phyloP scores from a whole-genome alignment of 2,329 filamentous ascomycete genomes.

The Phyllachora maydis region DNA sequence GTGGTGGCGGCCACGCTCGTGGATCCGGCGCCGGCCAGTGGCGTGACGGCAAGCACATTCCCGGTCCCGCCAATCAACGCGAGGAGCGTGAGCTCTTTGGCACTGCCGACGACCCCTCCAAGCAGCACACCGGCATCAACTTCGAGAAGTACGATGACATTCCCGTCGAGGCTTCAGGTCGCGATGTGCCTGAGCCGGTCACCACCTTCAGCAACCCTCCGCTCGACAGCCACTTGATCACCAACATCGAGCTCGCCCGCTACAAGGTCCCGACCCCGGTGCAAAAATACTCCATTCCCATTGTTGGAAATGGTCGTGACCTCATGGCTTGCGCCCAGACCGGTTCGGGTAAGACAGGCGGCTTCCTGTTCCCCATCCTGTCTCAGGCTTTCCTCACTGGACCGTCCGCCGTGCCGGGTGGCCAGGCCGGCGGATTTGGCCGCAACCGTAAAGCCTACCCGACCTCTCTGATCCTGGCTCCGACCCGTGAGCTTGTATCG shows the following conservation, averaged over 20 bases:
- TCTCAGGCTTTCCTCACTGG: slow-evolving; percentile 92
- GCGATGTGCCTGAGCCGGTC: slow-evolving; percentile 82
- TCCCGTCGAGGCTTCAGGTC: slow-evolving; percentile 88
- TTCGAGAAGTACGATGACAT: slow-evolving; percentile 99
- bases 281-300: slow-evolving; percentile 98
- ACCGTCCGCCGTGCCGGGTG: slow-evolving; percentile 47
- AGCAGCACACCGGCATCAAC: slow-evolving; percentile 98
- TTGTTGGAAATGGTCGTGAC: slow-evolving; percentile 94
- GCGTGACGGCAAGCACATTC: slow-evolving; percentile 90
- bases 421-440: slow-evolving; percentile 52
- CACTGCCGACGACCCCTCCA: slow-evolving; percentile 71
- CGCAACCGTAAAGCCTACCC: slow-evolving; percentile 97
- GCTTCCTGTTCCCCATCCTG: slow-evolving; percentile 96
- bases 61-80: slow-evolving; percentile 72
- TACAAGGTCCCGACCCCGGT: slow-evolving; percentile 95
- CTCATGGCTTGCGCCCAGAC: slow-evolving; percentile 99
- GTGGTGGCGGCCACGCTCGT: slow-evolving; percentile 34
- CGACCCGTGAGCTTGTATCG: slow-evolving; percentile 93
- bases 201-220: slow-evolving; percentile 84
- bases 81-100: slow-evolving; percentile 93
- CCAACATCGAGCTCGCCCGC: slow-evolving; percentile 82
- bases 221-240: slow-evolving; percentile 79
- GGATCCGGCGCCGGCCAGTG: slow-evolving; percentile 92
- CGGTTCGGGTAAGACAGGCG: slow-evolving; percentile 98
- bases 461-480: slow-evolving; percentile 85